These are phyloP conservation scores for Apiospora kogelbergensis DNA, from an alignment of 2,329 filamentous ascomycete species.

Conservation along the genomic window DNA sequence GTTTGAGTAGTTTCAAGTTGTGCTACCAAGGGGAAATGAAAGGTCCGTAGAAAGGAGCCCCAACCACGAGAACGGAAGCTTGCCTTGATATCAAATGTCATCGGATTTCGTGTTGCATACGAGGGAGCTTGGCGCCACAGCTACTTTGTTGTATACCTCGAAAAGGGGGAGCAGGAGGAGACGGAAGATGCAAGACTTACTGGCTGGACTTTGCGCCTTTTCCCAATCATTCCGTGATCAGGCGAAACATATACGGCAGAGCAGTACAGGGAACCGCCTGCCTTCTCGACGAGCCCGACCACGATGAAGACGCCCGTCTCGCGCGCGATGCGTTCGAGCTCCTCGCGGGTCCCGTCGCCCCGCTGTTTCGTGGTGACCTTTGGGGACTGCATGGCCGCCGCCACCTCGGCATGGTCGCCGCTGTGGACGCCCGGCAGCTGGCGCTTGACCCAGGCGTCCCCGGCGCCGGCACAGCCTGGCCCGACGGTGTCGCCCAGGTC, in stretches of 20 bases:
- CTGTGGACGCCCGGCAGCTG: constrained; percentile 44
- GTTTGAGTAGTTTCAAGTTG: no score
- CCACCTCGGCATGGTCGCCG: not conserved
- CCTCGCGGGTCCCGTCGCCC: constrained; percentile 78
- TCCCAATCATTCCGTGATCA: constrained; percentile 69
- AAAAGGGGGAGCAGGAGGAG: not conserved
- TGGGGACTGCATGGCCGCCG: constrained; percentile 35
- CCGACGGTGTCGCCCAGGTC: constrained; percentile 79
- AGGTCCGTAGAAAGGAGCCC: not conserved
- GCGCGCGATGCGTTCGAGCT: constrained; percentile 71
- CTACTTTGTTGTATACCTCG: not conserved
- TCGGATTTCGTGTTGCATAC: no score
- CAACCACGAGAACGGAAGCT: not conserved
- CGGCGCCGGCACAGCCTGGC: constrained; percentile 60
- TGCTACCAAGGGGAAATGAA: not conserved
- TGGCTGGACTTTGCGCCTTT: constrained; percentile 90
- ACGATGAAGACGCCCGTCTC: constrained; percentile 82
- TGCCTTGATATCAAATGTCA: not conserved
- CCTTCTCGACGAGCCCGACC: constrained; percentile 75
- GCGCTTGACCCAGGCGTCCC: constrained; percentile 68
- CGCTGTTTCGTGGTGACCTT: constrained; percentile 45
- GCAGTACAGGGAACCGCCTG: constrained; percentile 84
- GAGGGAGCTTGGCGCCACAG: no score
- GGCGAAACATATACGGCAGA: constrained; percentile 81
- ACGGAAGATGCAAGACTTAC: constrained; percentile 43